Evolutionary conservation across 2,329 filamentous ascomycete species (phyloP), one percentile per base, ranked within the genome.

Genomic region (Penicillium sp.): DNA sequence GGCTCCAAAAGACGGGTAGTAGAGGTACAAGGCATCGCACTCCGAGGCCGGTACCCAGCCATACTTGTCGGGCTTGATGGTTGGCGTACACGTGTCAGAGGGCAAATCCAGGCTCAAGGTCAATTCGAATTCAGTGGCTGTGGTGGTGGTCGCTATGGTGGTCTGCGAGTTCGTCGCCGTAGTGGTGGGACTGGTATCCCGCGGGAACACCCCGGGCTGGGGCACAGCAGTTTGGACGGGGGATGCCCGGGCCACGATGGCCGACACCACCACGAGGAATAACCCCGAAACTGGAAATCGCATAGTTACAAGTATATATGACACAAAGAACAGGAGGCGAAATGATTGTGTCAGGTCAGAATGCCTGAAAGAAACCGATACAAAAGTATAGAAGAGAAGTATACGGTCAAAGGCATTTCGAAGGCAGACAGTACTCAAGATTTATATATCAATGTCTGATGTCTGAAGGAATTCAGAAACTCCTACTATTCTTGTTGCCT

Each of bases 1-100:
- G 0, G 70, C 72, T 1, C 43, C 65, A 49, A 75, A 71, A 2
- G 72, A 76, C 4, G 75, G 75, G 34, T 73, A 70, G 61, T 75
- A 78, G 39, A 55, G 47, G 25, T 59, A 58, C 31, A 55, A 54
- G 25, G 51, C 58, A 40, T 63, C 52, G 39, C 61, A 65, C 33
- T 59, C 55, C 8, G 49, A 46, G 15, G 61, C 33, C 2, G 64
- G 64, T 2, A 67, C 62, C 39, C 59, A 65, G 47, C 65, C 65
- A 56, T 67, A 61, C n/a, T 64, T 61, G 50, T 64, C 65, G 4
- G 65, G 65, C 4, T 51, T 43, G 19, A 67, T 57, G 11, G 60
- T 64, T 2, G 61, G 61, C 10, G 51, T 61, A 53, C 65, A 67
- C 5, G 61, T 62, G 36, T 54, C 50, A 23, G 61, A 25, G 5